These are phyloP conservation scores for Sphagnum tenellum DNA, from an alignment of 225 moss, liverwort and hornwort species.

Conservation along the genomic window DNA sequence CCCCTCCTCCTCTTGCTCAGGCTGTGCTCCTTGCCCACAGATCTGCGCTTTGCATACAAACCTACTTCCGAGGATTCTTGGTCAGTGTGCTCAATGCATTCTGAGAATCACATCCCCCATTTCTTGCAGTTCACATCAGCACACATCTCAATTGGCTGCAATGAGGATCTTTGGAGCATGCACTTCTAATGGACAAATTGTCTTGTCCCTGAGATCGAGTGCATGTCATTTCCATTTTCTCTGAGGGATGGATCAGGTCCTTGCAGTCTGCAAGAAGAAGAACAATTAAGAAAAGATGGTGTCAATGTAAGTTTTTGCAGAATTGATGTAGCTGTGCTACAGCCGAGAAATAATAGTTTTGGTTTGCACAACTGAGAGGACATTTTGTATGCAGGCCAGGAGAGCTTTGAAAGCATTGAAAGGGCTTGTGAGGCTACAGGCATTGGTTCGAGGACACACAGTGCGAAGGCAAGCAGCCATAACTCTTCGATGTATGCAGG, in stretches of 20 bases:
- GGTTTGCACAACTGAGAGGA: too few species aligned
- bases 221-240: neutral
- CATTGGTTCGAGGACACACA: slow-evolving; percentile 69
- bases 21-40: slow-evolving; percentile 20
- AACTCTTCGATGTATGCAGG: slow-evolving; percentile 80
- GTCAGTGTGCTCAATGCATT: slow-evolving; percentile 12
- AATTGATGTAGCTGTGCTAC: too few species aligned
- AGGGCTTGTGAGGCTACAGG: slow-evolving; percentile 74
- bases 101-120: too few species aligned
- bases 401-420: slow-evolving; percentile 78
- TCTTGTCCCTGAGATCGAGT: neutral
- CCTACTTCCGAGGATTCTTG: slow-evolving; percentile 78
- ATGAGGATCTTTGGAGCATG: neutral
- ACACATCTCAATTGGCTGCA: too few species aligned
- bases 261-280: too few species aligned
- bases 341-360: too few species aligned
- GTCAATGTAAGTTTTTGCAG: too few species aligned
- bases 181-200: neutral
- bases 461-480: slow-evolving; percentile 83
- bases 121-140: too few species aligned
- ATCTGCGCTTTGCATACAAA: slow-evolving; percentile 72
- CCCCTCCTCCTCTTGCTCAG: too few species aligned
- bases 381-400: slow-evolving; percentile 39
- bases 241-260: too few species aligned
- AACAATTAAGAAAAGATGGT: too few species aligned